A percentile compares a stretch with the other conserved stretches of the same genome.
Conservation (phyloP, 768 basidiomycete species). For the Mycena polygramma region DNA sequence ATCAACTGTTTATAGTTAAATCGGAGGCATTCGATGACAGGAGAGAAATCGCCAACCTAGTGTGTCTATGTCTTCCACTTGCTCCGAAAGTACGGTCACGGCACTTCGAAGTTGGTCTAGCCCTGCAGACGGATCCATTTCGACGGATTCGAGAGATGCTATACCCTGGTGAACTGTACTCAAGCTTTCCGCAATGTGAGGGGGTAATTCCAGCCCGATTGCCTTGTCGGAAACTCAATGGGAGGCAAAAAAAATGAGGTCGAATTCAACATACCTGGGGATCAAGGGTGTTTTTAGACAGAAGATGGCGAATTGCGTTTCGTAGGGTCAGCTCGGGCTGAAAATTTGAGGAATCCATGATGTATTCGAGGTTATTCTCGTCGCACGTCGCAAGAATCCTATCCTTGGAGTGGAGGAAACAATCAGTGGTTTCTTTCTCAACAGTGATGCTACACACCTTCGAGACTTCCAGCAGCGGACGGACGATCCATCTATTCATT, state of each 20-base stretch:
- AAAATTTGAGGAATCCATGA: slow-evolving; percentile 79
- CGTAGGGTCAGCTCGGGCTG: slow-evolving; percentile 79
- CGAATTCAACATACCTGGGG: slow-evolving; percentile 38
- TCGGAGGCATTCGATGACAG: slow-evolving; percentile 13
- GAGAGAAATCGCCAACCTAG: slow-evolving; percentile 53
- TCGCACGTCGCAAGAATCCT: slow-evolving; percentile 86
- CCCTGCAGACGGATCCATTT: slow-evolving; percentile 49
- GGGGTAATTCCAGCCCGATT: slow-evolving; percentile 40
- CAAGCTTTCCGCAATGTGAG: slow-evolving; percentile 50
- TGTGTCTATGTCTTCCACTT: slow-evolving; percentile 56
- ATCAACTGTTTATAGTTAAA: slow-evolving; percentile 53
- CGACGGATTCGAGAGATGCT: slow-evolving; percentile 44
- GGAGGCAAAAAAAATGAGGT: not conserved
- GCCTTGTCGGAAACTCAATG: slow-evolving; percentile 2
- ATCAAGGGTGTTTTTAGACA: slow-evolving; percentile 41
- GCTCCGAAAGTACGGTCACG: slow-evolving; percentile 50
- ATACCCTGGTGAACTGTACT: slow-evolving; percentile 48
- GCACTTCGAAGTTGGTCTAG: slow-evolving; percentile 54
- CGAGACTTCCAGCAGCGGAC: slow-evolving; percentile 75
- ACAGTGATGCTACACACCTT: slow-evolving; percentile 63
- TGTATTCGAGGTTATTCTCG: slow-evolving; percentile 69
- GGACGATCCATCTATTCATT: slow-evolving; percentile 76
- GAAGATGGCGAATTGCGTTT: slow-evolving; percentile 75
- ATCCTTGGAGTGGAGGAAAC: slow-evolving; percentile 59
- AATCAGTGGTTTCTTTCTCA: slow-evolving; percentile 1